phyloP scores from a whole-genome alignment of 306 rosid species.

The Elaeagnus macrophylla region DNA sequence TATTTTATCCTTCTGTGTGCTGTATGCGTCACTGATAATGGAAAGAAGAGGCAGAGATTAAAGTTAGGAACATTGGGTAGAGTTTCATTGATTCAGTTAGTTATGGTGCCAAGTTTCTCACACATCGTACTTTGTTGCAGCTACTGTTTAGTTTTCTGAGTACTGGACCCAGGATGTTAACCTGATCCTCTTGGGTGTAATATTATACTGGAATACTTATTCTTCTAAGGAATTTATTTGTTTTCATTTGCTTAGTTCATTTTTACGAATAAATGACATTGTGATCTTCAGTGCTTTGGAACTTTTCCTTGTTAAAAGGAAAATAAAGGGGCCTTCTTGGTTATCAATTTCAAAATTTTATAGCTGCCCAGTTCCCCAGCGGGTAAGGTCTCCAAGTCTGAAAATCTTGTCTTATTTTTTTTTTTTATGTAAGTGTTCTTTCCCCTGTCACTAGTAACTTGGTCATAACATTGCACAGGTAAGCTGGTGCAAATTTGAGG shows the following conservation, averaged over 20 bases:
- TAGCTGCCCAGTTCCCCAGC: slow-evolving; percentile 41
- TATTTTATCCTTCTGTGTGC: too few relatives aligned
- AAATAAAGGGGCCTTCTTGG: slow-evolving; percentile 94
- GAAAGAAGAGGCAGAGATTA: background rate
- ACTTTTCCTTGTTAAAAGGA: slow-evolving; percentile 76
- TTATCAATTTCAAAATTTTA: slow-evolving; percentile 53
- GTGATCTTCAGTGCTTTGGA: slow-evolving; percentile 74
- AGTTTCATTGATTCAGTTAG: background rate
- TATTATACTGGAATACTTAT: background rate
- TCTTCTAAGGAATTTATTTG: background rate
- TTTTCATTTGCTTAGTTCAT: background rate
- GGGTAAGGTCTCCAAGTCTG: slow-evolving; percentile 45
- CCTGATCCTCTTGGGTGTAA: background rate
- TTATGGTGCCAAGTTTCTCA: background rate
- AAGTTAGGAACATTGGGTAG: background rate
- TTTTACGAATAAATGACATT: slow-evolving; percentile 19
- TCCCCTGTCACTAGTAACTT: slow-evolving; percentile 10
- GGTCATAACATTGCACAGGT: slow-evolving; percentile 45
- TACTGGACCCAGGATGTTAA: background rate
- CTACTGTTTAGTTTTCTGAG: background rate
- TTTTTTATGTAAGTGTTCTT: background rate
- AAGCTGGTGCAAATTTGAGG: slow-evolving; percentile 98
- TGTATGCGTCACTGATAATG: background rate
- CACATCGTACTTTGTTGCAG: background rate
- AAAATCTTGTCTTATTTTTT: background rate